phyloP scores from a whole-genome alignment of 2,329 filamentous ascomycete species.

The Chrysoporthe cubensis region DNA sequence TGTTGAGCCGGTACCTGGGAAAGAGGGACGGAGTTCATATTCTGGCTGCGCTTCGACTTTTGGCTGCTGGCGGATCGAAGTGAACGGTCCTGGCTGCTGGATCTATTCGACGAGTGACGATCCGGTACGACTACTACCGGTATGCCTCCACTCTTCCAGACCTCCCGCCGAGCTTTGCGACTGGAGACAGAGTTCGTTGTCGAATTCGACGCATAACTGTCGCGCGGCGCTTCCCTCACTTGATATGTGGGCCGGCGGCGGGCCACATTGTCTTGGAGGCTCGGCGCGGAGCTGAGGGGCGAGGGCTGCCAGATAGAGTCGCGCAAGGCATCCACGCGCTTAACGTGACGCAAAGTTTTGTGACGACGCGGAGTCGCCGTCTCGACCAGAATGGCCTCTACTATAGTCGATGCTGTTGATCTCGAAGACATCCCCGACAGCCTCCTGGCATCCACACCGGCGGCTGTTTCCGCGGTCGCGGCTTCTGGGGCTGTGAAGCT shows the following conservation, averaged over 20 bases:
- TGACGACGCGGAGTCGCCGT: slow-evolving; percentile 47
- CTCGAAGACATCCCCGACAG: slow-evolving; percentile 59
- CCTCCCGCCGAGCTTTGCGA: slow-evolving; percentile 58
- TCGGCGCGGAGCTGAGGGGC: slow-evolving; percentile 47
- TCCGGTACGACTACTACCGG: slow-evolving; percentile 67
- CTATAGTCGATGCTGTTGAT: slow-evolving; percentile 59
- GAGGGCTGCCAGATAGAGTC: slow-evolving; percentile 50
- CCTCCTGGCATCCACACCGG: slow-evolving; percentile 50
- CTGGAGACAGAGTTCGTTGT: slow-evolving; percentile 57
- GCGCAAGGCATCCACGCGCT: slow-evolving; percentile 57
- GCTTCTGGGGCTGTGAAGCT: slow-evolving; percentile 35
- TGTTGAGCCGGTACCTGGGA: slow-evolving; percentile 47
- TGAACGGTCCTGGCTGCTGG: slow-evolving; percentile 54
- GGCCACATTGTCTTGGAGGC: slow-evolving; percentile 31
- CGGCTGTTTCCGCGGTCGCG: slow-evolving; percentile 38
- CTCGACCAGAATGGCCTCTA: slow-evolving; percentile 63
- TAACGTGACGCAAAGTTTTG: slow-evolving; percentile 64
- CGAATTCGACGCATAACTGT: slow-evolving; percentile 54
- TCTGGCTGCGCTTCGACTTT: slow-evolving; percentile 57
- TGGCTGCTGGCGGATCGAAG: slow-evolving; percentile 65
- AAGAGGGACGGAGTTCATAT: slow-evolving; percentile 51
- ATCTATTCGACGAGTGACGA: slow-evolving; percentile 57
- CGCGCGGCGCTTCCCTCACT: slow-evolving; percentile 39
- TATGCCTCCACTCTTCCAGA: slow-evolving; percentile 63
- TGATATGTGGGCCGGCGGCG: slow-evolving; percentile 30